Evolutionary conservation across 2,329 filamentous ascomycete genomes (phyloP).

Genomic region (Cladophialophora yegresii): DNA sequence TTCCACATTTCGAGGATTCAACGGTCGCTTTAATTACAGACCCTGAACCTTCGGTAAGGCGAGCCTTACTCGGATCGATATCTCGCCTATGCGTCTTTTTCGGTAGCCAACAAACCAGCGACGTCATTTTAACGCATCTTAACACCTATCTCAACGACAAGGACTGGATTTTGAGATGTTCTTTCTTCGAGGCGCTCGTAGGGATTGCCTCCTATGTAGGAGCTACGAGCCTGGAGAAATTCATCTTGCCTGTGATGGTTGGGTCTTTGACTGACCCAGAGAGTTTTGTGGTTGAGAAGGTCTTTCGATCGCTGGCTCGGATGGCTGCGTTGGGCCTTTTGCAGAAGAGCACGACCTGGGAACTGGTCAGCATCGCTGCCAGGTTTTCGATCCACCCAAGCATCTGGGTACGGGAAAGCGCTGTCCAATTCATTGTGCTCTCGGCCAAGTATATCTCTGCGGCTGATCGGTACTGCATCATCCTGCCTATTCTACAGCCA

Average conservation of each 20-base stretch:
- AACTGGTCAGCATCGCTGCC: constrained; percentile 78
- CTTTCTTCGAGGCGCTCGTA: constrained; percentile 93
- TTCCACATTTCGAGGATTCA: constrained; percentile 81
- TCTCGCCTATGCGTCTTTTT: constrained; percentile 94
- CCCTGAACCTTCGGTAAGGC: constrained; percentile 76
- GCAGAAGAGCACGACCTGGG: constrained; percentile 80
- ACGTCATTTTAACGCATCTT: constrained; percentile 92
- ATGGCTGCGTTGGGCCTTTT: constrained; percentile 87
- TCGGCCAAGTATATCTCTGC: constrained; percentile 72
- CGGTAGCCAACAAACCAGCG: constrained; percentile 84
- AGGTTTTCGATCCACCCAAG: constrained; percentile 94
- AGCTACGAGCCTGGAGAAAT: constrained; percentile 85
- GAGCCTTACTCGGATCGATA: constrained; percentile 89
- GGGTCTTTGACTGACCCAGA: constrained; percentile 91
- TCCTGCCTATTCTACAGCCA: constrained; percentile 75
- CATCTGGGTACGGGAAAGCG: constrained; percentile 89
- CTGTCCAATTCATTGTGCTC: constrained; percentile 77
- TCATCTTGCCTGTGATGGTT: constrained; percentile 92
- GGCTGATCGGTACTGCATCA: constrained; percentile 80
- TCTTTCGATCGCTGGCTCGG: constrained; percentile 80
- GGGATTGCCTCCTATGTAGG: constrained; percentile 90
- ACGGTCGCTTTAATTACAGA: constrained; percentile 91
- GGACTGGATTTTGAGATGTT: constrained; percentile 95
- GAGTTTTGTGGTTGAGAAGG: constrained; percentile 89
- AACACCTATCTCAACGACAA: constrained; percentile 97